phyloP scores from a whole-genome alignment of 1,139 yeast genomes.

The Williopsis jadinii region DNA sequence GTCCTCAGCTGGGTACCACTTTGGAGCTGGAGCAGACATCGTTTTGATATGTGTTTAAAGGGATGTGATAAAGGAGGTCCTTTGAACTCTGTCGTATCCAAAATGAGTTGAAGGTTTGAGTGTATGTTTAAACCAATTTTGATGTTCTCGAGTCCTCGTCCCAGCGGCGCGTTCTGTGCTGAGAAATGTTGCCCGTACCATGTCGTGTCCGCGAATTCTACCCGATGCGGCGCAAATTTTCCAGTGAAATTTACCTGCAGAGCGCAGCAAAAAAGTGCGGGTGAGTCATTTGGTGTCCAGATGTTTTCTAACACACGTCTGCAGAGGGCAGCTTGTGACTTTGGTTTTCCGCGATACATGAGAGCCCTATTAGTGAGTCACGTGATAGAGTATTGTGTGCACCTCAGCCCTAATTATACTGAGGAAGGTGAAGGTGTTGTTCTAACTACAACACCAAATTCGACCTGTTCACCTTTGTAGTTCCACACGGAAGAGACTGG shows the following conservation, averaged over 20 bases:
- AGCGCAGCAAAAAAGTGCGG: too few species aligned
- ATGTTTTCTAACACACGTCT: not conserved
- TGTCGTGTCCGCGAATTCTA: not conserved
- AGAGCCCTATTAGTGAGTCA: constrained; percentile 3
- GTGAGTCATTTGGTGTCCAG: constrained; percentile 1
- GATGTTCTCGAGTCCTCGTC: too few species aligned
- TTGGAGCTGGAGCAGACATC: constrained; percentile 46
- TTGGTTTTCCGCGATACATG: not conserved
- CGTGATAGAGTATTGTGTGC: too few species aligned
- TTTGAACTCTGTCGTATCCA: too few species aligned
- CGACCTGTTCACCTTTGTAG: constrained; percentile 16
- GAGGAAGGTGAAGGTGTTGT: not conserved
- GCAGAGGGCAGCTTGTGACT: not conserved
- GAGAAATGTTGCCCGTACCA: not conserved
- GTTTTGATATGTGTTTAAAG: not conserved
- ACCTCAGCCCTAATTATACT: too few species aligned
- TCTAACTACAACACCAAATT: constrained; percentile 22
- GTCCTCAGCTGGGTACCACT: constrained; percentile 85
- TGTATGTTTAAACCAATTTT: too few species aligned
- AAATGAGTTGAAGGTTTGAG: too few species aligned
- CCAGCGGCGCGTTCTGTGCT: too few species aligned
- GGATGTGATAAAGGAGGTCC: constrained; percentile 2
- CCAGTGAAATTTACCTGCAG: too few species aligned
- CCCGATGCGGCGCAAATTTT: not conserved
- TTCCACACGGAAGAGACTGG: constrained; percentile 27